phyloP scores from a whole-genome alignment of 2,329 filamentous ascomycete genomes.

The Drechmeria coniospora region DNA sequence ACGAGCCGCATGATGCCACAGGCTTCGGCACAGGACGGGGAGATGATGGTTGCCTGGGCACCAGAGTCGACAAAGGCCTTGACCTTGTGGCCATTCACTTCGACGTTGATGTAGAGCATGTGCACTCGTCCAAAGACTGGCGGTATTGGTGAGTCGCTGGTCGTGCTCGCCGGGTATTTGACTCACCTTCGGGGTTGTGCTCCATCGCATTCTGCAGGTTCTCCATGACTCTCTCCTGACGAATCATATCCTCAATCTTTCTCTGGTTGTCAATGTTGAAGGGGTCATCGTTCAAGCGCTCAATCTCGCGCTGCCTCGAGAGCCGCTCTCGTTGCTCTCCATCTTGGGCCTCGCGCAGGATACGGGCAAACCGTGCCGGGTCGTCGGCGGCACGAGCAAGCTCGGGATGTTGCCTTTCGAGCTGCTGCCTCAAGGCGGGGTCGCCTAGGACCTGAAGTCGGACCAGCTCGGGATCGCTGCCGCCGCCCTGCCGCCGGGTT shows the following conservation, averaged over 20 bases:
- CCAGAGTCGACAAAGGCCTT: conserved; percentile 97
- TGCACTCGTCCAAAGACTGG: conserved; percentile 85
- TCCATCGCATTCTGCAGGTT: conserved; percentile 95
- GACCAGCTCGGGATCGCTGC: conserved; percentile 62
- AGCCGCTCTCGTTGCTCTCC: conserved; percentile 57
- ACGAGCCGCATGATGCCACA: conserved; percentile 96
- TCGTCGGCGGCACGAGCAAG: conserved; percentile 65
- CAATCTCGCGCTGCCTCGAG: conserved; percentile 70
- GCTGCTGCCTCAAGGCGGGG: conserved; percentile 53
- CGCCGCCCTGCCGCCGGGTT: conserved; percentile 14
- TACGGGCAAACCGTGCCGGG: conserved; percentile 57
- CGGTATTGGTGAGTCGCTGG: conserved; percentile 5
- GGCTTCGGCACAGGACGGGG: conserved; percentile 72
- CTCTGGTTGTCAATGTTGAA: conserved; percentile 86
- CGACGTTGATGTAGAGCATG: conserved; percentile 91
- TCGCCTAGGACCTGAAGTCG: conserved; percentile 73
- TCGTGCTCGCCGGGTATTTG: not conserved
- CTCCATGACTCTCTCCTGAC: conserved; percentile 84
- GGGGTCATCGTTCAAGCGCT: conserved; percentile 77
- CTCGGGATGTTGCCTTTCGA: conserved; percentile 58
- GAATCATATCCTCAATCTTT: conserved; percentile 93
- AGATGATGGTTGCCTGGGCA: conserved; percentile 98
- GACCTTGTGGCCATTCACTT: conserved; percentile 82
- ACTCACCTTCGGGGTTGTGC: conserved; percentile 83
- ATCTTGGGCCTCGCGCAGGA: conserved; percentile 52